phyloP scores from a whole-genome alignment of 371 early-diverging fungal genomes.

The Apophysomyces ossiformis region DNA sequence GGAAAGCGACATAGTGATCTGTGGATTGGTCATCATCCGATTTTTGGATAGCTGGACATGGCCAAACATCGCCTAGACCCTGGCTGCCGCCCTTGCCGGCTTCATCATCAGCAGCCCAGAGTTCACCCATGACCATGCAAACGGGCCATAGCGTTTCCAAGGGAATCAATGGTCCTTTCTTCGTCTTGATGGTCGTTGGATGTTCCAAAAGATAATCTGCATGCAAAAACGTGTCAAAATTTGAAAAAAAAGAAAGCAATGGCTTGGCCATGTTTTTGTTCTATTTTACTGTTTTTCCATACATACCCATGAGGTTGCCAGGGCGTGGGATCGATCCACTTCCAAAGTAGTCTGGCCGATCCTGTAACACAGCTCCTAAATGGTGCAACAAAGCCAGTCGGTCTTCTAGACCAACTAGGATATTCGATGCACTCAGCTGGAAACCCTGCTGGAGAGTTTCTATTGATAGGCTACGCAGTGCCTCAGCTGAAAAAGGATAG shows the following conservation, averaged over 20 bases:
- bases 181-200: conserved; percentile 49
- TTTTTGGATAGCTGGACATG: conserved; percentile 50
- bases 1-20: conserved; percentile 75
- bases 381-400: conserved; percentile 73
- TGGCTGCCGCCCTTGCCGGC: conserved; percentile 58
- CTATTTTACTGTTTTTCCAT: neutral
- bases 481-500: conserved; percentile 41
- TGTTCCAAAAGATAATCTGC: conserved; percentile 50
- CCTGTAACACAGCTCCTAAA: conserved; percentile 58
- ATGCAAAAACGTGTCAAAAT: neutral
- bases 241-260: neutral
- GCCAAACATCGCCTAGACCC: conserved; percentile 91
- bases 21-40: conserved; percentile 29
- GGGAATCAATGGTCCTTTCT: conserved; percentile 57
- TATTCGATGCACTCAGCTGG: conserved; percentile 78
- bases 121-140: conserved; percentile 61
- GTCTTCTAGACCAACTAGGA: conserved; percentile 79
- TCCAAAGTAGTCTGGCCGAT: conserved; percentile 55
- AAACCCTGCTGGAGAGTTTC: conserved; percentile 66
- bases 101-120: conserved; percentile 56
- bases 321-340: conserved; percentile 66
- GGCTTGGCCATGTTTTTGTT: neutral
- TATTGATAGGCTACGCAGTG: conserved; percentile 57
- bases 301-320: conserved; percentile 81
- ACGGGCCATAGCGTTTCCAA: conserved; percentile 83